Evolutionary conservation across 2,329 filamentous ascomycete species (phyloP).

Genomic region (Cercospora beticola): DNA sequence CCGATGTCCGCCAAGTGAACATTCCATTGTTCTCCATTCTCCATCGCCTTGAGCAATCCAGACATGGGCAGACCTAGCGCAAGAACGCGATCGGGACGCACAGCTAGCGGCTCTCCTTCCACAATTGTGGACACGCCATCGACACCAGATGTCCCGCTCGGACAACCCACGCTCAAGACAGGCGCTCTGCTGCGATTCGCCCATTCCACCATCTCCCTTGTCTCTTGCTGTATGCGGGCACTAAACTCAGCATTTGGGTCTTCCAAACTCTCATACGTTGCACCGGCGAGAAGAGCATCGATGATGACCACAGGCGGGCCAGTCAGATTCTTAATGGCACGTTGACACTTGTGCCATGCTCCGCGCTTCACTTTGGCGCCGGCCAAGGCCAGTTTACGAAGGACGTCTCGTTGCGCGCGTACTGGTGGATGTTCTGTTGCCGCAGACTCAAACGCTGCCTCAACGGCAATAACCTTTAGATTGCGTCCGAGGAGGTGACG

Average conservation of each 20-base stretch:
- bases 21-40: conserved; percentile 63
- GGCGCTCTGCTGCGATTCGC: conserved; percentile 82
- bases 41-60: conserved; percentile 75
- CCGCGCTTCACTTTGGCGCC: conserved; percentile 61
- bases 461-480: conserved; percentile 74
- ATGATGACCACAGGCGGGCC: conserved; percentile 76
- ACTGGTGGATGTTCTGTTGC: conserved; percentile 77
- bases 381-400: conserved; percentile 65
- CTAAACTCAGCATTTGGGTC: conserved; percentile 40
- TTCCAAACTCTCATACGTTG: conserved; percentile 83
- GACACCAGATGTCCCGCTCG: conserved; percentile 80
- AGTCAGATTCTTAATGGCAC: conserved; percentile 55
- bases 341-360: conserved; percentile 59
- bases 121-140: conserved; percentile 64
- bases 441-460: conserved; percentile 82
- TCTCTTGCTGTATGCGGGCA: conserved; percentile 71
- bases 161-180: conserved; percentile 84
- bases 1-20: conserved; percentile 86
- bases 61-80: conserved; percentile 84
- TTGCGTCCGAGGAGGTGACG: conserved; percentile 84
- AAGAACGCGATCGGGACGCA: conserved; percentile 79
- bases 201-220: conserved; percentile 90
- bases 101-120: conserved; percentile 75
- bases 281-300: conserved; percentile 83
- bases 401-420: conserved; percentile 77